Percentiles rank a stretch among this genome's conserved stretches.
These are phyloP conservation scores for Cutaneotrichosporon sp. DNA, from an alignment of 1,284 basidiomycete species.

Conservation along the genomic window DNA sequence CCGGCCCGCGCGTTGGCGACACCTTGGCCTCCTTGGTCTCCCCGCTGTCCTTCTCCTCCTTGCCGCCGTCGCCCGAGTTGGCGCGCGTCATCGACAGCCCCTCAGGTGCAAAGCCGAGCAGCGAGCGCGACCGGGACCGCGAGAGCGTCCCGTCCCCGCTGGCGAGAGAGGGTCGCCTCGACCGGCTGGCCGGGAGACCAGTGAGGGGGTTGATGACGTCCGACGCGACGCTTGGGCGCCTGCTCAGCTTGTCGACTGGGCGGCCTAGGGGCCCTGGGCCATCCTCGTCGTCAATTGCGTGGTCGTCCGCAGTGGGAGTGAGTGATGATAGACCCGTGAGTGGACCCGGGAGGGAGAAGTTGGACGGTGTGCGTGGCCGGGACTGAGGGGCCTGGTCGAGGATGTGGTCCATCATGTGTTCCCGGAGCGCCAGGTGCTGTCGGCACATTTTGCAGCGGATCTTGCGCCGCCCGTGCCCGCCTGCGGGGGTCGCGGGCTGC, in stretches of 20 bases:
- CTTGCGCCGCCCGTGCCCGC: constrained; percentile 39
- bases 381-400: constrained; percentile 42
- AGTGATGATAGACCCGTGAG: background rate
- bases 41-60: background rate
- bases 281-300: constrained; percentile 8
- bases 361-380: constrained; percentile 41
- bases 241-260: background rate
- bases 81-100: constrained; percentile 6
- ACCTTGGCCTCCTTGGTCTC: constrained; percentile 1
- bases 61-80: background rate
- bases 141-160: background rate
- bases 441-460: constrained; percentile 91
- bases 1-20: background rate
- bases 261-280: background rate
- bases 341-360: constrained; percentile 23
- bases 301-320: background rate
- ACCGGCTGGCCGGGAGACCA: constrained; percentile 26
- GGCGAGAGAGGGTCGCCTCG: constrained; percentile 2
- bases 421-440: constrained; percentile 75
- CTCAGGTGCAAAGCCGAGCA: constrained; percentile 5
- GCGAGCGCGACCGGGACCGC: background rate
- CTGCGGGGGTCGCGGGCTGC: constrained; percentile 56
- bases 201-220: constrained; percentile 46
- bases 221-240: constrained; percentile 7
- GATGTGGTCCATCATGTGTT: constrained; percentile 88